Percentiles rank a stretch among this genome's conserved stretches.
These are phyloP conservation scores for Eruca vesicaria DNA, from an alignment of 441 rosid genomes.

Conservation along the genomic window DNA sequence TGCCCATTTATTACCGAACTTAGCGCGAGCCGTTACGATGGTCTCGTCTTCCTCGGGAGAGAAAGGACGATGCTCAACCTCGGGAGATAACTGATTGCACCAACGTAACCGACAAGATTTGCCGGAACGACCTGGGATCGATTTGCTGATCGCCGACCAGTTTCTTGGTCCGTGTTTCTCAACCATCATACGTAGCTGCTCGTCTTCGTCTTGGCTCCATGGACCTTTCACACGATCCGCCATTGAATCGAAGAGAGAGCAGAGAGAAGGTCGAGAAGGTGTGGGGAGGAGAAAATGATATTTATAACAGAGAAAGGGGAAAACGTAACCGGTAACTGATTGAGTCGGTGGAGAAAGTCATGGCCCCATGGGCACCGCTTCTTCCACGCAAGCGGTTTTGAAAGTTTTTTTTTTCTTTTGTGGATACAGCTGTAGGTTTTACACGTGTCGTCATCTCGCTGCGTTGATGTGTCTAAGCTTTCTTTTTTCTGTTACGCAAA, in stretches of 20 bases:
- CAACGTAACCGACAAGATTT: conserved; percentile 70
- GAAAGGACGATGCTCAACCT: conserved; percentile 66
- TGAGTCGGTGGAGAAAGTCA: conserved; percentile 47
- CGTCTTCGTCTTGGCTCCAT: conserved; percentile 78
- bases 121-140: conserved; percentile 68
- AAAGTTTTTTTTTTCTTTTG: no score
- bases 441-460: conserved; percentile 65
- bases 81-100: conserved; percentile 75
- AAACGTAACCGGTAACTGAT: conserved; percentile 45
- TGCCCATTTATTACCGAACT: conserved; percentile 81
- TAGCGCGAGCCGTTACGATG: conserved; percentile 55
- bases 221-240: conserved; percentile 78
- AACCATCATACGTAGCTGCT: conserved; percentile 49
- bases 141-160: conserved; percentile 66
- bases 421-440: conserved; percentile 85
- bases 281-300: background rate
- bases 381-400: conserved; percentile 66
- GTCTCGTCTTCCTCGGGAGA: conserved; percentile 57
- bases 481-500: background rate
- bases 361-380: conserved; percentile 52
- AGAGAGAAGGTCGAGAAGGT: background rate
- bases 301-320: conserved; percentile 32
- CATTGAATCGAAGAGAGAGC: conserved; percentile 4
- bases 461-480: conserved; percentile 22
- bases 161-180: conserved; percentile 63